These are phyloP conservation scores for Emmonsiellopsis sp. DNA, from an alignment of 2,329 filamentous ascomycete species.

Conservation along the genomic window DNA sequence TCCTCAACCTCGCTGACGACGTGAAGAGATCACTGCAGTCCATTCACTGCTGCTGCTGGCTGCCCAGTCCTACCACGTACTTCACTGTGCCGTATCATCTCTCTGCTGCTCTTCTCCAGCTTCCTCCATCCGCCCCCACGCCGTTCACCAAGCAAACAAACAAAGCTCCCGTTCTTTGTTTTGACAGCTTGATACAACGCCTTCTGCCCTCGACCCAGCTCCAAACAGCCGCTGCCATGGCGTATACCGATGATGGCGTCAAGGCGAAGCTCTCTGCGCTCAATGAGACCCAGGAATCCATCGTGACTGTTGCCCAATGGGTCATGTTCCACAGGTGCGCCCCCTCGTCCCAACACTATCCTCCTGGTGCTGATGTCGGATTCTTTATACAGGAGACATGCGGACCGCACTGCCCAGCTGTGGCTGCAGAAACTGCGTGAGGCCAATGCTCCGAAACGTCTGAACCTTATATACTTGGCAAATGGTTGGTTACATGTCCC, in stretches of 20 bases:
- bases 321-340: constrained; percentile 94
- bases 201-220: not conserved
- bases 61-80: too few species aligned
- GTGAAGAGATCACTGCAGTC: too few species aligned
- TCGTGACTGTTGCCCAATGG: constrained; percentile 95
- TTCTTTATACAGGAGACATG: constrained; percentile 62
- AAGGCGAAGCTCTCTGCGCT: constrained; percentile 89
- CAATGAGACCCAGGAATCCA: constrained; percentile 96
- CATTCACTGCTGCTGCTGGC: too few species aligned
- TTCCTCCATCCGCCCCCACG: not conserved
- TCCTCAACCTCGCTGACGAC: not conserved
- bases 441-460: constrained; percentile 70
- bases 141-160: not conserved
- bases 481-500: constrained; percentile 56
- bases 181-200: not conserved
- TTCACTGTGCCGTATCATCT: not conserved
- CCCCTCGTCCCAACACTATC: not conserved
- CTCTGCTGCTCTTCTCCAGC: not conserved
- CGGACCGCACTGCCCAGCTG: constrained; percentile 80
- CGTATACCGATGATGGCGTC: constrained; percentile 92
- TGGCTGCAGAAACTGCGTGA: constrained; percentile 90
- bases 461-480: constrained; percentile 88
- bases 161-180: not conserved
- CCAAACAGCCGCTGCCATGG: constrained; percentile 50
- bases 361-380: constrained; percentile 10